Evolutionary conservation across 345 rosid genomes (phyloP).

Genomic region (Xanthoceras sorbifolium): DNA sequence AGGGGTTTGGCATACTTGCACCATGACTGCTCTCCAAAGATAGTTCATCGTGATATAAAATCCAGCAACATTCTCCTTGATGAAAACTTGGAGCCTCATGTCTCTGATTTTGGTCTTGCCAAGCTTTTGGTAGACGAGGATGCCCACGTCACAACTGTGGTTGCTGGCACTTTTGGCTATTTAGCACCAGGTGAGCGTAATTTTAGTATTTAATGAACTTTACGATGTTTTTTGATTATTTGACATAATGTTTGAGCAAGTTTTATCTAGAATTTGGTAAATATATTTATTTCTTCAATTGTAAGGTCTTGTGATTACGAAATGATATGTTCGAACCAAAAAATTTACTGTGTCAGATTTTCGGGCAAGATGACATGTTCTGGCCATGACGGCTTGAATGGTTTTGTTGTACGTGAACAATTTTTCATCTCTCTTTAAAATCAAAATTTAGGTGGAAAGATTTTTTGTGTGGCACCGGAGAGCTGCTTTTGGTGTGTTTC

Average conservation of each 20-base stretch:
- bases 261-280: too few species aligned
- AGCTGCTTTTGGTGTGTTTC: too few species aligned
- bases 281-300: background rate
- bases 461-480: too few species aligned
- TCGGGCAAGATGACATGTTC: background rate
- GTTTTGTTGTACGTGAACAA: too few species aligned
- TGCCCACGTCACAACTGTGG: conserved; percentile 89
- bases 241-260: too few species aligned
- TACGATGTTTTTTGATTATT: background rate
- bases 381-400: background rate
- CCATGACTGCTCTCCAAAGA: conserved; percentile 88
- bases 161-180: conserved; percentile 98
- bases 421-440: too few species aligned
- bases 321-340: background rate
- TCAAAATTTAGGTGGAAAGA: too few species aligned
- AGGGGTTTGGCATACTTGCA: conserved; percentile 86
- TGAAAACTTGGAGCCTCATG: conserved; percentile 87
- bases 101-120: conserved; percentile 95
- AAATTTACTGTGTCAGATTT: background rate
- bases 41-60: conserved; percentile 89
- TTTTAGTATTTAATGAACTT: background rate
- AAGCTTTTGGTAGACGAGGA: conserved; percentile 92
- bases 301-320: background rate
- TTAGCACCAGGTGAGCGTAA: conserved; percentile 80
- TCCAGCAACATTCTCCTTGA: conserved; percentile 92